A percentile compares a stretch with the other conserved stretches of the same genome.
These are phyloP conservation scores for Ilyonectria mors-panacis DNA, from an alignment of 2,329 filamentous ascomycete genomes.

Conservation along the genomic window DNA sequence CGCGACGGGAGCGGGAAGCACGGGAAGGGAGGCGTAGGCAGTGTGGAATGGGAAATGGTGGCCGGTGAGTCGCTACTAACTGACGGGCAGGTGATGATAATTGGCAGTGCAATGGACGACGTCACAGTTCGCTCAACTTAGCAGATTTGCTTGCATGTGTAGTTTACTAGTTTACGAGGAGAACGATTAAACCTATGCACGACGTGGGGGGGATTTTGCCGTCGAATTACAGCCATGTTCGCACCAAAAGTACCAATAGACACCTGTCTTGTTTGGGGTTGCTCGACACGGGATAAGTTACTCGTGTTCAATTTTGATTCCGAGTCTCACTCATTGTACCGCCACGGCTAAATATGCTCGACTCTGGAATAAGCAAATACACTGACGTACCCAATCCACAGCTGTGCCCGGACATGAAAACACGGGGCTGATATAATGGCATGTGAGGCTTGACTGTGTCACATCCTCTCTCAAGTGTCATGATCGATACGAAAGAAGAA, in stretches of 20 bases:
- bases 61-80: constrained; percentile 6
- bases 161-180: background rate
- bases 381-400: background rate
- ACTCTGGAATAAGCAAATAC: constrained; percentile 1
- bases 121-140: constrained; percentile 21
- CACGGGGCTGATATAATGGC: background rate
- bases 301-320: background rate
- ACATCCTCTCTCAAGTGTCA: no score
- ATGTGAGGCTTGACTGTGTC: constrained; percentile 3
- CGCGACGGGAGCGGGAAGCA: constrained; percentile 23
- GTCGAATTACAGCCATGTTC: background rate
- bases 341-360: background rate
- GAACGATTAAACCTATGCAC: background rate
- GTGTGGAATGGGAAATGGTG: constrained; percentile 23
- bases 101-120: constrained; percentile 20
- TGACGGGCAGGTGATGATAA: constrained; percentile 12
- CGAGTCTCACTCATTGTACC: background rate
- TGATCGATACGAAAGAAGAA: constrained; percentile 5
- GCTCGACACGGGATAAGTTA: background rate
- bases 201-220: background rate
- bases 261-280: background rate
- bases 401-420: background rate
- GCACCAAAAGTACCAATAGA: background rate
- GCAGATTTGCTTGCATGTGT: constrained; percentile 23
- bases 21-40: constrained; percentile 19